phyloP scores from a whole-genome alignment of 177 flowering plant genomes.

The Vitis hybrid region DNA sequence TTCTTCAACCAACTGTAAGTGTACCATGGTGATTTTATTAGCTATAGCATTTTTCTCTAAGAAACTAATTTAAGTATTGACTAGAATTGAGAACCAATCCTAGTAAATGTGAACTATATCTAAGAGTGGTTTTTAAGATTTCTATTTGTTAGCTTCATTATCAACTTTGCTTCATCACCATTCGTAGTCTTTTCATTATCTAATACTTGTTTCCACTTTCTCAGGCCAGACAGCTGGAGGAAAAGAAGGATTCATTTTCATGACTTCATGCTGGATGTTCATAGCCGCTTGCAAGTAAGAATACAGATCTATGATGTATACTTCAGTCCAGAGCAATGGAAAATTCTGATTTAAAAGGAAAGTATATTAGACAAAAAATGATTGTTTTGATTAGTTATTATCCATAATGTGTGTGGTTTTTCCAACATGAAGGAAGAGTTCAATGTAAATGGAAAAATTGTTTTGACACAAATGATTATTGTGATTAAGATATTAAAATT shows the following conservation, averaged over 20 bases:
- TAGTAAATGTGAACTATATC: not conserved
- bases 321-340: not conserved
- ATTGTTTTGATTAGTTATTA: not conserved
- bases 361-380: not conserved
- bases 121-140: too few species aligned
- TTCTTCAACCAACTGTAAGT: slow-evolving; percentile 86
- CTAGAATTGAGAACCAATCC: not conserved
- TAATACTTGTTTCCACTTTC: slow-evolving; percentile 6
- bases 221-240: slow-evolving; percentile 87
- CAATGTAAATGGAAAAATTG: too few species aligned
- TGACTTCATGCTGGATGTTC: slow-evolving; percentile 96
- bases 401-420: too few species aligned
- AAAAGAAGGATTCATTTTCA: slow-evolving; percentile 96
- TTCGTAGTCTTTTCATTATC: not conserved
- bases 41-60: not conserved
- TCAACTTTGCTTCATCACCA: not conserved
- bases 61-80: not conserved
- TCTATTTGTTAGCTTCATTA: not conserved
- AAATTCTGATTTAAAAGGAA: not conserved
- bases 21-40: not conserved
- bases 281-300: slow-evolving; percentile 88
- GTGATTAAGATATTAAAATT: too few species aligned
- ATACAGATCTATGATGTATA: not conserved
- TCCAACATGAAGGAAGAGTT: too few species aligned
- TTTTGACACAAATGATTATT: too few species aligned